Conservation (phyloP, 75 land plant genomes). For the Azolla pinnata region DNA sequence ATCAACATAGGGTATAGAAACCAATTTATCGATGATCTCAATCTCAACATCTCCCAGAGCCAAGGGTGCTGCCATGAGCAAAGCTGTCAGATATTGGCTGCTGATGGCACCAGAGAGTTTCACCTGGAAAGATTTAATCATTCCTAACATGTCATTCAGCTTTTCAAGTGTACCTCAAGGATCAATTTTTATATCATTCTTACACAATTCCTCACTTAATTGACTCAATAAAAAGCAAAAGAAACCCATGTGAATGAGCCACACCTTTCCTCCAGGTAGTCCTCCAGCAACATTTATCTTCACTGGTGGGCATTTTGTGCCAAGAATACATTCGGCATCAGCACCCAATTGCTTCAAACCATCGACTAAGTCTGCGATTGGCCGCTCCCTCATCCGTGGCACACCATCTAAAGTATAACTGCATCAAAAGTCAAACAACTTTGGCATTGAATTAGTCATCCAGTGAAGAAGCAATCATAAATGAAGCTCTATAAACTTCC, state of each 20-base stretch:
- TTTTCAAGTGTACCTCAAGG: neutral
- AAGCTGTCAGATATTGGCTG: slow-evolving; percentile 85
- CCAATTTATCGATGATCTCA: slow-evolving; percentile 86
- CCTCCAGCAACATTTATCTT: slow-evolving; percentile 66
- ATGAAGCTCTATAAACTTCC: too few species aligned
- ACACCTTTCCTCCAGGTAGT: slow-evolving; percentile 89
- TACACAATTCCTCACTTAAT: neutral
- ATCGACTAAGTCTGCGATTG: slow-evolving; percentile 74
- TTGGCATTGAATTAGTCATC: neutral
- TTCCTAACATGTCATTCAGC: neutral
- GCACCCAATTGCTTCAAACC: slow-evolving; percentile 95
- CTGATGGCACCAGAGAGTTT: slow-evolving; percentile 92
- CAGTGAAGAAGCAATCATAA: neutral
- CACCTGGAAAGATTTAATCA: slow-evolving; percentile 44
- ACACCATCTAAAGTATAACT: slow-evolving; percentile 94
- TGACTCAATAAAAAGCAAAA: neutral
- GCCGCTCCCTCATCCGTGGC: slow-evolving; percentile 95
- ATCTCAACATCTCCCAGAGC: slow-evolving; percentile 86
- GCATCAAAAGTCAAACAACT: slow-evolving; percentile 1
- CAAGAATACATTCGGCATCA: slow-evolving; percentile 63
- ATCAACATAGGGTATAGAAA: slow-evolving; percentile 93
- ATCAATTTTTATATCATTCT: too few species aligned
- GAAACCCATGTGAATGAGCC: neutral
- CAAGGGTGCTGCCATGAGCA: slow-evolving; percentile 90
- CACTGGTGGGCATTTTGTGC: slow-evolving; percentile 92